These are phyloP conservation scores for Tolypocladium guangdongense DNA, from an alignment of 2,329 filamentous ascomycete genomes.

Conservation along the genomic window DNA sequence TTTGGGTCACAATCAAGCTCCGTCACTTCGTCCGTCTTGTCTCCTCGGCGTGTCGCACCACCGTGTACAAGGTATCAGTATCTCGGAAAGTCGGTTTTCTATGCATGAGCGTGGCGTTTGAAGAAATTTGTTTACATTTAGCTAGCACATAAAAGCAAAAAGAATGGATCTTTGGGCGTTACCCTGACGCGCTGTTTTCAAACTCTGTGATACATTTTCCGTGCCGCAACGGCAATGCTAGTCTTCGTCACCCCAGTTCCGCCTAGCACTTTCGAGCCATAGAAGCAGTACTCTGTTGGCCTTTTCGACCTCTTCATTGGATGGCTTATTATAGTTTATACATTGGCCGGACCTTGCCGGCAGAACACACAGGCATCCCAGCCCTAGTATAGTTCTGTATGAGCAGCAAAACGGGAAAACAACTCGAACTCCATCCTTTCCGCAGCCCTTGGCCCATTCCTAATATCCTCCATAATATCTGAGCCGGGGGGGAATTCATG, in stretches of 20 bases:
- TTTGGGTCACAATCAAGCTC: neutral
- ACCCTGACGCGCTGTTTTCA: neutral
- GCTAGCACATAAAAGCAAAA: neutral
- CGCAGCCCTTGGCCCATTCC: no score
- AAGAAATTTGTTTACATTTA: neutral
- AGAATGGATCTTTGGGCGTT: neutral
- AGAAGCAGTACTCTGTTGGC: no score
- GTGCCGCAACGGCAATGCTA: neutral
- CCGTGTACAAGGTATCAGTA: neutral
- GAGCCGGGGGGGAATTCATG: no score
- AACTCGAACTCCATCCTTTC: no score
- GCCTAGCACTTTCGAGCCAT: no score
- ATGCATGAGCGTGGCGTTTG: slow-evolving; percentile 27
- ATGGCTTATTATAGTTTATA: no score
- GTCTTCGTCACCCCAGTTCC: neutral
- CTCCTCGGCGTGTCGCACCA: neutral
- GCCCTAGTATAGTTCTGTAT: no score
- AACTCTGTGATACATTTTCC: neutral
- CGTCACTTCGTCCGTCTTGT: neutral
- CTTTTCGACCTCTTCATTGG: no score
- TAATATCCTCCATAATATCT: no score
- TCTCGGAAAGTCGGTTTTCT: slow-evolving; percentile 14
- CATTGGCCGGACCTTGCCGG: no score
- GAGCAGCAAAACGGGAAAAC: no score
- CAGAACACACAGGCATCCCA: no score